Percentiles rank a stretch among this genome's conserved stretches.
Evolutionary conservation across 148 eudicot species (phyloP).

Genomic region (Simmondsia chinensis): DNA sequence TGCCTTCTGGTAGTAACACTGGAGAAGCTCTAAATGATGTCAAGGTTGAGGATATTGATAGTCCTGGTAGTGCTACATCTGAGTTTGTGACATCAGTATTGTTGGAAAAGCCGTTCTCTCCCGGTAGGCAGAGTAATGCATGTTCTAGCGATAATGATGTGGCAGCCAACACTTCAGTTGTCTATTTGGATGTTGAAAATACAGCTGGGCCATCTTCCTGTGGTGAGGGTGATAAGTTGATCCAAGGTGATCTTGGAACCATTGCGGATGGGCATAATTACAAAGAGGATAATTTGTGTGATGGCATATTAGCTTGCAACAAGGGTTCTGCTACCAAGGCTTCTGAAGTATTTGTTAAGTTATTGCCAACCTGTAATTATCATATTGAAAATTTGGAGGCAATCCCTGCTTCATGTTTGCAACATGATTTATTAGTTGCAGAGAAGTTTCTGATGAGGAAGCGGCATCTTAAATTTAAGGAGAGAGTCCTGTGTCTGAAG

Average conservation of each 20-base stretch:
- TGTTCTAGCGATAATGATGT: slow-evolving; percentile 7
- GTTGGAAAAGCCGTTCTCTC: slow-evolving; percentile 6
- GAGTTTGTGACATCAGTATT: slow-evolving; percentile 33
- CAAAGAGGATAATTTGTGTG: slow-evolving; percentile 17
- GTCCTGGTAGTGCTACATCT: slow-evolving; percentile 75
- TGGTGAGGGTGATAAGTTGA: slow-evolving; percentile 11
- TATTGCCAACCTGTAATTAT: slow-evolving; percentile 28
- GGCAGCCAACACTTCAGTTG: too few species aligned
- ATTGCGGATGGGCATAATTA: slow-evolving; percentile 1
- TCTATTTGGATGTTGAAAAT: slow-evolving; percentile 14
- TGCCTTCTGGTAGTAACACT: slow-evolving; percentile 12
- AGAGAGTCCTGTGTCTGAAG: slow-evolving; percentile 57
- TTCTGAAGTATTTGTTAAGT: slow-evolving; percentile 36
- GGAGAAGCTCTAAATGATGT: slow-evolving; percentile 18
- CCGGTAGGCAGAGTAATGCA: slow-evolving; percentile 3
- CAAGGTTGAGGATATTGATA: slow-evolving; percentile 41
- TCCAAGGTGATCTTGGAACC: background rate
- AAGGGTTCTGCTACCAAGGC: slow-evolving; percentile 48
- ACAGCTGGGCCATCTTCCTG: slow-evolving; percentile 15
- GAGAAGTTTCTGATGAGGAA: slow-evolving; percentile 43
- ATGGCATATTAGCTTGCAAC: slow-evolving; percentile 41
- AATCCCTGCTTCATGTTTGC: slow-evolving; percentile 10
- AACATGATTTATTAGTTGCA: slow-evolving; percentile 23
- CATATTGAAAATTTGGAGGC: slow-evolving; percentile 7
- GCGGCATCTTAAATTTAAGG: slow-evolving; percentile 44